These are phyloP conservation scores for Fusarium fujikuroi DNA, from an alignment of 2,329 filamentous ascomycete species.

Conservation along the genomic window DNA sequence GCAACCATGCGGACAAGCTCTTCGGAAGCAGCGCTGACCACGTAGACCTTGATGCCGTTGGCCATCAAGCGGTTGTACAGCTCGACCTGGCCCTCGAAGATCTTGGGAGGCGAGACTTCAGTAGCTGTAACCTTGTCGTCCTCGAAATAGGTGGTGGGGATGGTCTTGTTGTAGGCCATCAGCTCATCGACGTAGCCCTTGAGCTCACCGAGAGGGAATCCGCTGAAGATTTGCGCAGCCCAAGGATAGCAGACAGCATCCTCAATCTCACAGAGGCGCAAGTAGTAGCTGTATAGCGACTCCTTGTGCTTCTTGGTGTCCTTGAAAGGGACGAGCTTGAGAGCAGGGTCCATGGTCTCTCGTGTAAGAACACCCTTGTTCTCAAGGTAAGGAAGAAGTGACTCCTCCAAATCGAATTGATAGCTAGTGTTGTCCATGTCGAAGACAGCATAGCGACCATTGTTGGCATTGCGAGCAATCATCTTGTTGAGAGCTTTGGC, in stretches of 20 bases:
- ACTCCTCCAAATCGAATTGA: conserved; percentile 56
- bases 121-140: conserved; percentile 45
- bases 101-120: conserved; percentile 49
- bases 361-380: conserved; percentile 54
- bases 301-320: conserved; percentile 53
- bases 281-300: conserved; percentile 58
- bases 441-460: conserved; percentile 53
- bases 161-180: conserved; percentile 54
- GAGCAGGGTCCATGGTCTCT: conserved; percentile 52
- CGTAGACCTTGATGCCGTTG: conserved; percentile 57
- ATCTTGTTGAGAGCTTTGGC: conserved; percentile 51
- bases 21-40: conserved; percentile 55
- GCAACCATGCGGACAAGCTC: conserved; percentile 59
- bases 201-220: conserved; percentile 56
- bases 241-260: conserved; percentile 57
- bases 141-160: conserved; percentile 52
- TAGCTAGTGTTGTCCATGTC: conserved; percentile 61
- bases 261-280: conserved; percentile 55
- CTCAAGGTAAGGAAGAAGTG: conserved; percentile 56
- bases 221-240: conserved; percentile 55
- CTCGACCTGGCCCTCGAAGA: conserved; percentile 55
- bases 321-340: conserved; percentile 56
- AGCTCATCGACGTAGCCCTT: conserved; percentile 60
- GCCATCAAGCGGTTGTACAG: conserved; percentile 56
- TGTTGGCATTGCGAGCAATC: conserved; percentile 53